phyloP scores from a whole-genome alignment of 345 rosid genomes.

The Stellera chamaejasme region DNA sequence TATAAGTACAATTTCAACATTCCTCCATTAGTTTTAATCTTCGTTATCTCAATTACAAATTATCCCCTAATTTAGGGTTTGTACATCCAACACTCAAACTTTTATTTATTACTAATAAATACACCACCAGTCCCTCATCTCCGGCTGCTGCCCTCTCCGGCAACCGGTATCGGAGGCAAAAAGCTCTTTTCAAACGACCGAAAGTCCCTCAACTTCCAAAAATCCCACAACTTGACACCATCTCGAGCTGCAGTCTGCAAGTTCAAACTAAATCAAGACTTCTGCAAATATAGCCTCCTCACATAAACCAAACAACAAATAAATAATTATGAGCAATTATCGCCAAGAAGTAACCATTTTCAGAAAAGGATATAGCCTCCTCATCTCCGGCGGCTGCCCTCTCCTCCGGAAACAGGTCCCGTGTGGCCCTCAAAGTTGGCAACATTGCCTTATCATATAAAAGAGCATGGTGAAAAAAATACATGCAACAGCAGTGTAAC shows the following conservation, averaged over 20 bases:
- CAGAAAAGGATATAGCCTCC: slow-evolving; percentile 89
- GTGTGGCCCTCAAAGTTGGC: slow-evolving; percentile 77
- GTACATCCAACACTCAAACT: too few relatives aligned
- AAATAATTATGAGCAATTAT: slow-evolving; percentile 25
- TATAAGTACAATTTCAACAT: too few relatives aligned
- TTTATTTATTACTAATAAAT: too few relatives aligned
- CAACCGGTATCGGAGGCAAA: too few relatives aligned
- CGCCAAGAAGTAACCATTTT: slow-evolving; percentile 92
- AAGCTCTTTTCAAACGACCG: slow-evolving; percentile 60
- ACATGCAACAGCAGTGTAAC: slow-evolving; percentile 81
- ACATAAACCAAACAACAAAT: background rate
- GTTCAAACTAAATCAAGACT: slow-evolving; percentile 22
- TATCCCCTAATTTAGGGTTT: too few relatives aligned
- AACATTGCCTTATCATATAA: slow-evolving; percentile 52
- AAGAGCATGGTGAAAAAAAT: background rate
- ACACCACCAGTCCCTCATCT: too few relatives aligned
- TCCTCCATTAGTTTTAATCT: too few relatives aligned
- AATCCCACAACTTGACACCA: slow-evolving; percentile 95
- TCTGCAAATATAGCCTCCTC: slow-evolving; percentile 1
- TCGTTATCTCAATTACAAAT: too few relatives aligned
- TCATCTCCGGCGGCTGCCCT: too few relatives aligned
- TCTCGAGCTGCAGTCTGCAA: slow-evolving; percentile 86
- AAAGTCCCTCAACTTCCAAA: slow-evolving; percentile 89
- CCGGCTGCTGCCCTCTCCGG: too few relatives aligned
- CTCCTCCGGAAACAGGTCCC: slow-evolving; percentile 74